Evolutionary conservation across 345 rosid species (phyloP).

Genomic region (Heritiera fomes): DNA sequence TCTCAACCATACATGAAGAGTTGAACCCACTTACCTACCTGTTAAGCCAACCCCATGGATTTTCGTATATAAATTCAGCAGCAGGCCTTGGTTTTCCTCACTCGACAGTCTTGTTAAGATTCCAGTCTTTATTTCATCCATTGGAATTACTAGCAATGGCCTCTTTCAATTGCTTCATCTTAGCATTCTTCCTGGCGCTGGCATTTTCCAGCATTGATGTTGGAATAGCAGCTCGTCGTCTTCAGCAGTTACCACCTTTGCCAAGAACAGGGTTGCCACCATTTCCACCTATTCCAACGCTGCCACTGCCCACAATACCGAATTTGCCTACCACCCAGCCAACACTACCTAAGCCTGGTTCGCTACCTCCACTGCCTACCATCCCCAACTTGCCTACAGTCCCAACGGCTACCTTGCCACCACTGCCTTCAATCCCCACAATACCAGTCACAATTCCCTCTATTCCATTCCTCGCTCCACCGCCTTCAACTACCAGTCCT

Average conservation of each 20-base stretch:
- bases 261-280: slow-evolving; percentile 16
- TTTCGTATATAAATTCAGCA: not conserved
- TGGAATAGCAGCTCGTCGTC: slow-evolving; percentile 25
- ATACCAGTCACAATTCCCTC: slow-evolving; percentile 23
- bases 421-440: slow-evolving; percentile 31
- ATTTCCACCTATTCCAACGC: not conserved
- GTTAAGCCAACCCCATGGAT: not conserved
- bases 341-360: slow-evolving; percentile 11
- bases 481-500: slow-evolving; percentile 21
- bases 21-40: not conserved
- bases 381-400: slow-evolving; percentile 23
- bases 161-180: slow-evolving; percentile 2
- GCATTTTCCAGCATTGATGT: slow-evolving; percentile 15
- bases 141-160: slow-evolving; percentile 20
- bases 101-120: not conserved
- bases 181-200: slow-evolving; percentile 12
- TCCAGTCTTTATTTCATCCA: not conserved
- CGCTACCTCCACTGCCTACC: slow-evolving; percentile 27
- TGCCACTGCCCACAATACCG: slow-evolving; percentile 16
- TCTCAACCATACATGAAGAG: not conserved
- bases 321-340: slow-evolving; percentile 23
- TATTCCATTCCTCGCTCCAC: slow-evolving; percentile 24
- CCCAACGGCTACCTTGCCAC: slow-evolving; percentile 28
- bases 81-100: not conserved
- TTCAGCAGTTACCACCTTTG: slow-evolving; percentile 24